phyloP scores from a whole-genome alignment of 352 stramenopile species.

The Phytophthora cryptogea region DNA sequence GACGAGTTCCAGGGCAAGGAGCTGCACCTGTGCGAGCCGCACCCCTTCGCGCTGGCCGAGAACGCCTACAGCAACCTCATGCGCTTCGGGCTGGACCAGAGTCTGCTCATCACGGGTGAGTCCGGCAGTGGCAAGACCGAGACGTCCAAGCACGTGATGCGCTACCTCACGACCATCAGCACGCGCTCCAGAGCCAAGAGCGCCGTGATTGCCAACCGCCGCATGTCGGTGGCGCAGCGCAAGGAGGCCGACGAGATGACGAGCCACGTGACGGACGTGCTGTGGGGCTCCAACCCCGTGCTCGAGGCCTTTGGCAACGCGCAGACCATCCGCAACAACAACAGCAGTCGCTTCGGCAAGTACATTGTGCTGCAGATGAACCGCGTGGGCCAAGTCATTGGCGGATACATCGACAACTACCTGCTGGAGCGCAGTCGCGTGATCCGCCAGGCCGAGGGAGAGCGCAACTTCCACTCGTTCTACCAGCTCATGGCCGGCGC shows the following conservation, averaged over 20 bases:
- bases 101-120: conserved; percentile 86
- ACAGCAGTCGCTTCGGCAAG: conserved; percentile 86
- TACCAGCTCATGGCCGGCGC: conserved; percentile 91
- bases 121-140: conserved; percentile 94
- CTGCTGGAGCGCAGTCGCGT: conserved; percentile 93
- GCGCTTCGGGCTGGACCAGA: conserved; percentile 84
- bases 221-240: conserved; percentile 78
- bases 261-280: conserved; percentile 69
- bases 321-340: conserved; percentile 90
- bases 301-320: conserved; percentile 87
- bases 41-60: conserved; percentile 88
- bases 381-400: conserved; percentile 75
- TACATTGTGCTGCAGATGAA: conserved; percentile 90
- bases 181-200: conserved; percentile 71
- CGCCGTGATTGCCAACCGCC: conserved; percentile 73
- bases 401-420: conserved; percentile 90
- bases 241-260: conserved; percentile 77
- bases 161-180: conserved; percentile 91
- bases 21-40: conserved; percentile 79
- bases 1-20: conserved; percentile 81
- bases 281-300: conserved; percentile 84
- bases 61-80: conserved; percentile 91
- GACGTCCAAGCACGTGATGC: conserved; percentile 96
- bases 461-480: conserved; percentile 95
- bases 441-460: conserved; percentile 81